Base-by-base conservation (phyloP, 768 basidiomycete genomes). In the Amanita exitialis region DNA sequence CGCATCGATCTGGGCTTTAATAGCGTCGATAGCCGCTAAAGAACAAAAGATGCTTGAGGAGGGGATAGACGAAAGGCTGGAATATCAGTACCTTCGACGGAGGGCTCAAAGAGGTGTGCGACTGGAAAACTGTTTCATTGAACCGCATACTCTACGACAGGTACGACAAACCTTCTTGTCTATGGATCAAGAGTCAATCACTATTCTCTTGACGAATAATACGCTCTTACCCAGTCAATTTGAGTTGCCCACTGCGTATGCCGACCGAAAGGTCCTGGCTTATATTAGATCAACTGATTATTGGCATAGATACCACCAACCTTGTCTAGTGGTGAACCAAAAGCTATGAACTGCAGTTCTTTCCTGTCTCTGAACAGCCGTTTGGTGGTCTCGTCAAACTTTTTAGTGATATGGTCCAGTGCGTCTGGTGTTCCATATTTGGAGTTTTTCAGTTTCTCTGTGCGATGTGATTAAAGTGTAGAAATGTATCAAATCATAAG, bases 341-440 rank as follows among this genome's bases (percentile, higher is more conserved):
- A 90, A 0, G 74, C 78, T 28, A 90, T 77, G 58, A 83, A 89
- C 61, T 88, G 85, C 15, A 77, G 57, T 10, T 84, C 82, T 41
- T 74, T 76, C 58, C 72, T 73, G 53, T 86, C 82, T 3, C 85
- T 76, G 63, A 90, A 90, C 0, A 88, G 65, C 25, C 86, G 77
- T 61, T 90, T 90, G 3, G 86, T 90, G 0, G 86, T 87, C 63
- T 90, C 86, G 51, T 90, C 86, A 62, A 90, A 90, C 13, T 80
- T 76, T 56, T 81, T 80, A 4, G 86, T 83, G 59, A 90, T 86
- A 57, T 90, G 86, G 47, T 89, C 86, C 6, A 90, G 69, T 3
- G 83, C 71, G 59, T 84, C 86, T 2, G 76, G 62, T 2, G 79
- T 77, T 43, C 86, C 84, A 55, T 89, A 90, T 66, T 75, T 83